Conservation (phyloP, 768 basidiomycete genomes). For the Roridomyces roridus region DNA sequence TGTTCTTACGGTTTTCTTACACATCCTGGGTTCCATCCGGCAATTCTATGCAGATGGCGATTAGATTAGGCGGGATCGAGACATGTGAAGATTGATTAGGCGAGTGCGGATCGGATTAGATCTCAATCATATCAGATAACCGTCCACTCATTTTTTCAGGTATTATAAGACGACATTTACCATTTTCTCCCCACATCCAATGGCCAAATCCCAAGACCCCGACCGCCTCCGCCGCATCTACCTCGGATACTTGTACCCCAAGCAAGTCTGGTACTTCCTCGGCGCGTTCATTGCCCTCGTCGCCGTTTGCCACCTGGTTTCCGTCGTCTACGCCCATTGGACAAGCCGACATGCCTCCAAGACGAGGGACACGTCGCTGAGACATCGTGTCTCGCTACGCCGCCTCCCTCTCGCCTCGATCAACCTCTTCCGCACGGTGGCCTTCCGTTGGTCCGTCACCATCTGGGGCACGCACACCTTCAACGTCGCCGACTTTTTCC, state of each 20-base stretch:
- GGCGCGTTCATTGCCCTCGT: constrained; percentile 38
- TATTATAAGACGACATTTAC: too few species aligned
- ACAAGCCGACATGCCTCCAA: background rate
- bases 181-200: too few species aligned
- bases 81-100: too few species aligned
- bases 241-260: constrained; percentile 31
- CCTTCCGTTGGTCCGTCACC: constrained; percentile 35
- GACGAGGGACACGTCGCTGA: background rate
- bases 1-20: too few species aligned
- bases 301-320: constrained; percentile 28
- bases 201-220: constrained; percentile 8
- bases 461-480: constrained; percentile 31
- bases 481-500: constrained; percentile 37
- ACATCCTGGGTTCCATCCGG: too few species aligned
- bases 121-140: too few species aligned
- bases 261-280: constrained; percentile 42
- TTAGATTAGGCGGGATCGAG: too few species aligned
- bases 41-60: too few species aligned
- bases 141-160: too few species aligned
- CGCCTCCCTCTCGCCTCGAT: constrained; percentile 31
- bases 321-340: constrained; percentile 16
- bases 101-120: too few species aligned
- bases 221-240: constrained; percentile 19
- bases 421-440: constrained; percentile 33
- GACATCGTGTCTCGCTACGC: constrained; percentile 6